phyloP scores from a whole-genome alignment of 176 grass and related monocot genomes.

The Carex littledalei region DNA sequence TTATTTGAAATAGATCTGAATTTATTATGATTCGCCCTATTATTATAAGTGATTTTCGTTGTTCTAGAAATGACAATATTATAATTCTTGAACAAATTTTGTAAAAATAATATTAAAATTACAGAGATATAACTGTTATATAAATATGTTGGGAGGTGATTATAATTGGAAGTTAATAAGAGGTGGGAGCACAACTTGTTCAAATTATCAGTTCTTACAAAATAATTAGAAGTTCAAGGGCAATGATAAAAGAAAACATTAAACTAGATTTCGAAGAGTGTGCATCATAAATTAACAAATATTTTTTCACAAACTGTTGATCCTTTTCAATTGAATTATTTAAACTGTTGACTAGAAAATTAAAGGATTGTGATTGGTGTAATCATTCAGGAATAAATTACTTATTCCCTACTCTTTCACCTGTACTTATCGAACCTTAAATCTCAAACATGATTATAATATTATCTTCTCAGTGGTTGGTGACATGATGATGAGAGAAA shows the following conservation, averaged over 20 bases:
- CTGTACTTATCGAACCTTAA: neutral
- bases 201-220: too few species aligned
- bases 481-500: neutral
- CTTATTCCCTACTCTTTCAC: neutral
- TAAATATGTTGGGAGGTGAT: too few species aligned
- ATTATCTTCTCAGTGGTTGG: neutral
- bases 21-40: too few species aligned
- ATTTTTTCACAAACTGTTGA: neutral
- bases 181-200: too few species aligned
- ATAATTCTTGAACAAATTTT: too few species aligned
- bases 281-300: neutral
- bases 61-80: too few species aligned
- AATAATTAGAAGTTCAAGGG: too few species aligned
- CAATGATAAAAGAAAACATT: neutral
- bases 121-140: too few species aligned
- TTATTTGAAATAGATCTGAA: too few species aligned
- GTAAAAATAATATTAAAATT: too few species aligned
- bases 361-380: neutral
- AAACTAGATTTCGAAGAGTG: neutral
- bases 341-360: neutral
- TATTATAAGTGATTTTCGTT: too few species aligned
- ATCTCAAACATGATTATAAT: neutral
- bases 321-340: neutral
- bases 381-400: neutral
- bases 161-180: too few species aligned